These are phyloP conservation scores for Talaromyces liani DNA, from an alignment of 495 filamentous ascomycete genomes.

Conservation along the genomic window DNA sequence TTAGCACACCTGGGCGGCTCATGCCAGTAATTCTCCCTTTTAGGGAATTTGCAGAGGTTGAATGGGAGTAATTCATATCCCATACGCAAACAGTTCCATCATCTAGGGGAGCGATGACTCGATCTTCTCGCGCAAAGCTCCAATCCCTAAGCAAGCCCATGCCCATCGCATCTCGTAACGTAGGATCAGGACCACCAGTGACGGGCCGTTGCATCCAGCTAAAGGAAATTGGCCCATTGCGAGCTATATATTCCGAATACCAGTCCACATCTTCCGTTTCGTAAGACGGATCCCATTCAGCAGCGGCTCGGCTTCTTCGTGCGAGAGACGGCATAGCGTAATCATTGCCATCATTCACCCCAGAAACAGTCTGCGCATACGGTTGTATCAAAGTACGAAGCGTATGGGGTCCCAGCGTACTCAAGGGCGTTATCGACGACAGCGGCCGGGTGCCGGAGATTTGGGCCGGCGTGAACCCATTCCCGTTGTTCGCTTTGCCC, in stretches of 20 bases:
- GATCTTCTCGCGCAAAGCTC: slow-evolving; percentile 37
- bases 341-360: slow-evolving; percentile 9
- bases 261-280: slow-evolving; percentile 57
- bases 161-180: slow-evolving; percentile 50
- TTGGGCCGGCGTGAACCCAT: slow-evolving; percentile 24
- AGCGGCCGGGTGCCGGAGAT: slow-evolving; percentile 28
- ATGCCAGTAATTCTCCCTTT: slow-evolving; percentile 59
- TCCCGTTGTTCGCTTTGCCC: slow-evolving; percentile 28
- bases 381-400: slow-evolving; percentile 33
- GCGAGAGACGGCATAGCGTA: slow-evolving; percentile 19
- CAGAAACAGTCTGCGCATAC: slow-evolving; percentile 11
- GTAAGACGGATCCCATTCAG: slow-evolving; percentile 77
- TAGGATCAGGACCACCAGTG: slow-evolving; percentile 24
- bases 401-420: slow-evolving; percentile 25
- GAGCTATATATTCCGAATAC: slow-evolving; percentile 83
- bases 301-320: slow-evolving; percentile 47
- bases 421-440: slow-evolving; percentile 22
- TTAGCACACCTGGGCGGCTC: slow-evolving; percentile 59
- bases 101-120: slow-evolving; percentile 72
- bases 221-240: slow-evolving; percentile 63
- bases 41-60: slow-evolving; percentile 24
- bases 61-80: slow-evolving; percentile 62
- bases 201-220: slow-evolving; percentile 66
- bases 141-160: slow-evolving; percentile 54
- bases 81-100: slow-evolving; percentile 82